Conservation (phyloP, 768 basidiomycete genomes). For the Daedaleopsis nitida region DNA sequence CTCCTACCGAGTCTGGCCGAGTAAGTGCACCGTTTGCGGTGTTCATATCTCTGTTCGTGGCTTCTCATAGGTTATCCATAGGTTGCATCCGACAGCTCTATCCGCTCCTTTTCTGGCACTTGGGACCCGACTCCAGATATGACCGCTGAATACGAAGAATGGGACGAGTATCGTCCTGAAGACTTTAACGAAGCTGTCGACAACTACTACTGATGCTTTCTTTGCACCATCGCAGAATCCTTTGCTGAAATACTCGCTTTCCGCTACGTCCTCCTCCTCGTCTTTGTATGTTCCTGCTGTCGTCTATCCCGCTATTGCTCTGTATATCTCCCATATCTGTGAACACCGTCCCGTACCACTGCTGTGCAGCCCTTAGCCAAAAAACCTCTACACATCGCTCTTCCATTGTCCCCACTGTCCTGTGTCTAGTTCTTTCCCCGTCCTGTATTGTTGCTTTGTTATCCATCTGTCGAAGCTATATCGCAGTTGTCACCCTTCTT, state of each 20-base stretch:
- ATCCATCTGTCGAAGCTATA: no score
- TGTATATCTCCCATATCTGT: neutral
- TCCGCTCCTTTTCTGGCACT: slow-evolving; percentile 17
- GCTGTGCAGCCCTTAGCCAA: neutral
- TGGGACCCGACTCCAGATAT: slow-evolving; percentile 10
- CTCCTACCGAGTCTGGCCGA: neutral
- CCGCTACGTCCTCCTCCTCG: slow-evolving; percentile 1
- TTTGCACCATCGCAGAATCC: neutral
- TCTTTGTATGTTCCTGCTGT: neutral
- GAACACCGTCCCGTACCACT: neutral
- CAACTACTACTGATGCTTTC: slow-evolving; percentile 14
- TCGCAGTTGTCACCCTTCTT: no score
- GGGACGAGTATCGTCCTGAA: slow-evolving; percentile 12
- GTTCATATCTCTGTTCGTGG: no score
- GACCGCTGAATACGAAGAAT: slow-evolving; percentile 8
- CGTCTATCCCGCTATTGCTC: neutral
- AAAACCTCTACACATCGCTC: neutral
- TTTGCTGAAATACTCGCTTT: neutral
- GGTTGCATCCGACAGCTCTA: slow-evolving; percentile 5
- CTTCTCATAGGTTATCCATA: neutral
- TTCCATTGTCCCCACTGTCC: neutral
- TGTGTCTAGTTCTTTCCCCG: neutral
- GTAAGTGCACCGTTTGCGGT: neutral
- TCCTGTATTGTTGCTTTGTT: no score
- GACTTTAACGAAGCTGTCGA: slow-evolving; percentile 8